These are phyloP conservation scores for Penicillium crystallinum DNA, from an alignment of 495 filamentous ascomycete species.

Conservation along the genomic window DNA sequence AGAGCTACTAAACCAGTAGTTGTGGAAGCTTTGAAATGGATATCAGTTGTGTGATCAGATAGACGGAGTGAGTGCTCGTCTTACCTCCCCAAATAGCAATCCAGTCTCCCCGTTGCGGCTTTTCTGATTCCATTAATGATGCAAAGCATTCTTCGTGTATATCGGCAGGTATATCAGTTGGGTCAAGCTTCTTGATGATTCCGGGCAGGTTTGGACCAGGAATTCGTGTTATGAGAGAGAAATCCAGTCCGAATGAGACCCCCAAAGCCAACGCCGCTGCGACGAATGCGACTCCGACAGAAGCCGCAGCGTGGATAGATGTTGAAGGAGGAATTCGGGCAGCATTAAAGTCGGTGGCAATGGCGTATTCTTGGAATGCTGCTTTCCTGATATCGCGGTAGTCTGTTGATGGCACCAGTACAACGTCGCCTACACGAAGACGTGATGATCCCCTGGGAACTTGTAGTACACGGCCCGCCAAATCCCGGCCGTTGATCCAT, in stretches of 20 bases:
- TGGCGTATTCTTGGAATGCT: constrained; percentile 63
- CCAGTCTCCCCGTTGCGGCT: constrained; percentile 53
- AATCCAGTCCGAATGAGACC: constrained; percentile 58
- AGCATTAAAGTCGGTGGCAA: constrained; percentile 58
- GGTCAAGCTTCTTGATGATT: constrained; percentile 34
- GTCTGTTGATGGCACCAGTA: constrained; percentile 63
- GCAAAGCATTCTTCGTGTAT: constrained; percentile 51
- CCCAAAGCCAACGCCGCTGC: constrained; percentile 55
- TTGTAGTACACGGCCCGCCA: constrained; percentile 54
- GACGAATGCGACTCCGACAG: constrained; percentile 60
- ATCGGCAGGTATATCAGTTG: constrained; percentile 44
- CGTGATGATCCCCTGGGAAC: constrained; percentile 37
- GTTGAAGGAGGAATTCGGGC: constrained; percentile 49
- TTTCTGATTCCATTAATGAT: constrained; percentile 35
- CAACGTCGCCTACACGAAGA: constrained; percentile 50
- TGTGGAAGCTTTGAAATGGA: constrained; percentile 41
- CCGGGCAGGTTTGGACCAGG: constrained; percentile 51
- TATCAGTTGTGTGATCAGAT: neutral
- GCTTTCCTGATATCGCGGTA: constrained; percentile 66
- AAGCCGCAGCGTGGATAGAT: constrained; percentile 48
- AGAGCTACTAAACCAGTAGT: constrained; percentile 55
- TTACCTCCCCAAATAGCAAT: constrained; percentile 65
- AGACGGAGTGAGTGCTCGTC: constrained; percentile 3
- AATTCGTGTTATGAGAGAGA: constrained; percentile 28
- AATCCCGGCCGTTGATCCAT: constrained; percentile 62